A percentile compares a stretch with the other conserved stretches of the same genome.
Conservation (phyloP, 192 early-diverging fungal genomes). For the Spinellus fusiger region DNA sequence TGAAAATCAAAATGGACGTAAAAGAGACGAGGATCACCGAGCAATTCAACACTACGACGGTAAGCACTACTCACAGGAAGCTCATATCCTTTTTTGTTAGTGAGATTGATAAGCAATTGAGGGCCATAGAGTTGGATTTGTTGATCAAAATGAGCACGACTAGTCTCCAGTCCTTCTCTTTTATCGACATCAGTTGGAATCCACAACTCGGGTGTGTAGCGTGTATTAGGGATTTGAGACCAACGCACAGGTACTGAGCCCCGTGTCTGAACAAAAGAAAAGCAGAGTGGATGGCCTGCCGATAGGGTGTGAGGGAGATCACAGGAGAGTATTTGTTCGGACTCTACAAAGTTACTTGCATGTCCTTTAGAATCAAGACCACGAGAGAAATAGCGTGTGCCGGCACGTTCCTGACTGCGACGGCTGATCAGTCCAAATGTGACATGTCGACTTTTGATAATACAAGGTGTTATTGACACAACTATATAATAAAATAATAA, state of each 20-base stretch:
- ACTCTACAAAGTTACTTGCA: constrained; percentile 96
- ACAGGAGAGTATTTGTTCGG: constrained; percentile 82
- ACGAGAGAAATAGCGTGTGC: constrained; percentile 90
- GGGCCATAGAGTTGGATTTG: constrained; percentile 68
- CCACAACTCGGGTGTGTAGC: constrained; percentile 82
- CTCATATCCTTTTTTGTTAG: constrained; percentile 93
- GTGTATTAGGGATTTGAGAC: constrained; percentile 87
- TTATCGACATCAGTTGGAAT: constrained; percentile 45
- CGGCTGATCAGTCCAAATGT: constrained; percentile 81
- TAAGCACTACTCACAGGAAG: constrained; percentile 74
- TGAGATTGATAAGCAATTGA: constrained; percentile 84
- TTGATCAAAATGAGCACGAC: constrained; percentile 62
- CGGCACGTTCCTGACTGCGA: constrained; percentile 72
- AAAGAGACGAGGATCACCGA: constrained; percentile 46
- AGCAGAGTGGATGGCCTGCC: constrained; percentile 17
- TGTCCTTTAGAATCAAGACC: constrained; percentile 87
- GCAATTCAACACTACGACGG: constrained; percentile 47
- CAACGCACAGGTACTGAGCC: constrained; percentile 93
- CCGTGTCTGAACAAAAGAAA: constrained; percentile 87
- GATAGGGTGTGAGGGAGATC: constrained; percentile 41
- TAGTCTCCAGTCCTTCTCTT: constrained; percentile 27
- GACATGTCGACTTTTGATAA: constrained; percentile 58
- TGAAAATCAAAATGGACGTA: constrained; percentile 98
- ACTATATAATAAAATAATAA: constrained; percentile 34
- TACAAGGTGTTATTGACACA: constrained; percentile 50